Conservation (phyloP, 768 basidiomycete genomes). For the Phylloporus sp. region DNA sequence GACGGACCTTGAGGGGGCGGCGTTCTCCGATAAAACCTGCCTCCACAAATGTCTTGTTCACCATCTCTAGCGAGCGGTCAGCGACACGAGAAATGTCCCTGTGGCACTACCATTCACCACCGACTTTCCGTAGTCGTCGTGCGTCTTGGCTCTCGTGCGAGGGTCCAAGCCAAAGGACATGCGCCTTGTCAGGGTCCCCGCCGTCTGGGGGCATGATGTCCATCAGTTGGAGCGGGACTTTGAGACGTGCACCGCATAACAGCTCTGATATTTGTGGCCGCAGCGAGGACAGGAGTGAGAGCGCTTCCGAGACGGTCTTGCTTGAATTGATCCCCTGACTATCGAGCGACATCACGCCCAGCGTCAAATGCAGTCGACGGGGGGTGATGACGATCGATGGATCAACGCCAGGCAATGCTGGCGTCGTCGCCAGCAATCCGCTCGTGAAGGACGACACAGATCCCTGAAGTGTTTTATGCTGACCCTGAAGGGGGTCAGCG, state of each 20-base stretch:
- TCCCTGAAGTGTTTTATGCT: constrained; percentile 36
- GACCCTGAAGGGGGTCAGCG: constrained; percentile 30
- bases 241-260: constrained; percentile 31
- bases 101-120: constrained; percentile 28
- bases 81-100: not conserved
- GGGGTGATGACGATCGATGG: constrained; percentile 50
- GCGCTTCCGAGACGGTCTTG: constrained; percentile 37
- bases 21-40: constrained; percentile 42
- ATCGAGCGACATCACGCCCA: constrained; percentile 66
- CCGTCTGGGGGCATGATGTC: constrained; percentile 44
- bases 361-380: constrained; percentile 63
- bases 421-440: constrained; percentile 16
- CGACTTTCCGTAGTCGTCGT: constrained; percentile 28
- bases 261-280: constrained; percentile 40
- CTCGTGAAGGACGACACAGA: constrained; percentile 36
- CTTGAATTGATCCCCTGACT: not conserved
- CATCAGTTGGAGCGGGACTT: constrained; percentile 43
- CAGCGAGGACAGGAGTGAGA: constrained; percentile 38
- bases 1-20: constrained; percentile 47
- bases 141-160: constrained; percentile 29
- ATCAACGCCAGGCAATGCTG: constrained; percentile 51
- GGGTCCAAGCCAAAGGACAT: constrained; percentile 57
- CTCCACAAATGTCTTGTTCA: constrained; percentile 36
- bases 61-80: constrained; percentile 33
- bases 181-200: constrained; percentile 37